phyloP scores from a whole-genome alignment of 768 basidiomycete genomes.

The Phallus indusiatus region DNA sequence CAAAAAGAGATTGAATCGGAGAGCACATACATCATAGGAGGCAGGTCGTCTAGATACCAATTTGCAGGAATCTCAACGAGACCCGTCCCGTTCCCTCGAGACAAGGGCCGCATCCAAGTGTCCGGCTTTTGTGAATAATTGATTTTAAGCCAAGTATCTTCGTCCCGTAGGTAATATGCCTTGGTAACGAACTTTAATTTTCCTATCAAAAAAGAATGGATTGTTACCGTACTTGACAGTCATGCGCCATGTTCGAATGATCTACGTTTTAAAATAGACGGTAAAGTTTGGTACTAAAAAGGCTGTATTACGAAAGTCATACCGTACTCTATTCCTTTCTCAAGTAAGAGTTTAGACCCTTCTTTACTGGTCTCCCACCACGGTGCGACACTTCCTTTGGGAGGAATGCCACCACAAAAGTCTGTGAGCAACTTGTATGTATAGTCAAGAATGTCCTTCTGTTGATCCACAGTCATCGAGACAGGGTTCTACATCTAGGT shows the following conservation, averaged over 20 bases:
- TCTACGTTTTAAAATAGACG: slow-evolving; percentile 22
- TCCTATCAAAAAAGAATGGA: not conserved
- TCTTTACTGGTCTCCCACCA: slow-evolving; percentile 77
- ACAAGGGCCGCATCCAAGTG: slow-evolving; percentile 69
- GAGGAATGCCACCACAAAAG: slow-evolving; percentile 51
- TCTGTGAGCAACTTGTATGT: slow-evolving; percentile 55
- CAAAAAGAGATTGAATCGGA: not conserved
- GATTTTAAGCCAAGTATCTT: slow-evolving; percentile 68
- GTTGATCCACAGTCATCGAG: slow-evolving; percentile 52
- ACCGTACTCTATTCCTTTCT: slow-evolving; percentile 72
- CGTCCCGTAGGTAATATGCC: slow-evolving; percentile 58
- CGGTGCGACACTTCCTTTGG: slow-evolving; percentile 59
- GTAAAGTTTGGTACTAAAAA: not conserved
- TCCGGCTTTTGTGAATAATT: slow-evolving; percentile 47
- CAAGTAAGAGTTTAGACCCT: slow-evolving; percentile 51
- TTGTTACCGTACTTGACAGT: slow-evolving; percentile 23
- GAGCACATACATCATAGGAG: slow-evolving; percentile 55
- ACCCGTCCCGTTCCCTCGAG: slow-evolving; percentile 53
- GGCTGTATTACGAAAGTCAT: slow-evolving; percentile 8
- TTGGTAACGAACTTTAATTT: slow-evolving; percentile 20
- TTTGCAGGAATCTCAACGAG: slow-evolving; percentile 58
- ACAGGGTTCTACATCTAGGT: slow-evolving; percentile 41
- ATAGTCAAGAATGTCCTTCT: slow-evolving; percentile 60
- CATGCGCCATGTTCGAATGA: slow-evolving; percentile 49
- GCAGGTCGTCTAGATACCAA: slow-evolving; percentile 71